Percentiles rank a stretch among this genome's conserved stretches.
Conservation (phyloP, 768 basidiomycete species). For the Tylopilus intermedius region DNA sequence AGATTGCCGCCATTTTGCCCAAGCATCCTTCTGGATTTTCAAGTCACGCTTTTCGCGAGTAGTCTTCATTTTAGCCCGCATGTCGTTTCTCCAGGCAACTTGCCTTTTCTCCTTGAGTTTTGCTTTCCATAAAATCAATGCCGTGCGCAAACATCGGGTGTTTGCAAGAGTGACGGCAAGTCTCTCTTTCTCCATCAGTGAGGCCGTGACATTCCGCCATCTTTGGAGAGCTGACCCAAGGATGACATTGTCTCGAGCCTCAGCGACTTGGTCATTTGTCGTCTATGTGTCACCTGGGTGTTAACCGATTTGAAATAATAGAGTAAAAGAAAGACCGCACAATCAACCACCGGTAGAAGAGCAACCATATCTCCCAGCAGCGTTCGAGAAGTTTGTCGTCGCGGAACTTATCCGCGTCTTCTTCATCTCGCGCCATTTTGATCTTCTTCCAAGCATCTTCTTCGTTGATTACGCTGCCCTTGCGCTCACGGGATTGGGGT, state of each 20-base stretch:
- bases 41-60: conserved; percentile 53
- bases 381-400: conserved; percentile 58
- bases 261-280: conserved; percentile 62
- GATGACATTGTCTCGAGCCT: conserved; percentile 64
- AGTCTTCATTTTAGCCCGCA: conserved; percentile 65
- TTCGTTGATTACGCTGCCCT: conserved; percentile 53
- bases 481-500: conserved; percentile 35
- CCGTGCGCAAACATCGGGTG: conserved; percentile 38
- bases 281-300: conserved; percentile 39
- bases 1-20: conserved; percentile 63
- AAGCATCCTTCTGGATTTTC: conserved; percentile 52
- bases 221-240: conserved; percentile 53
- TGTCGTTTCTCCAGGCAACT: conserved; percentile 58
- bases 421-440: conserved; percentile 62
- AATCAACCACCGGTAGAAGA: conserved; percentile 65
- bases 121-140: conserved; percentile 49
- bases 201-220: conserved; percentile 49
- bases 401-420: conserved; percentile 65
- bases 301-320: conserved; percentile 14
- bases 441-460: conserved; percentile 79
- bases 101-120: conserved; percentile 53
- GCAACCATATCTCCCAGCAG: conserved; percentile 73
- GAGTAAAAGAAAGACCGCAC: conserved; percentile 41
- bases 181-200: conserved; percentile 36
- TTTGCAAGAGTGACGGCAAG: conserved; percentile 44